These are phyloP conservation scores for Syzygium oleosum DNA, from an alignment of 345 rosid genomes.

Conservation along the genomic window DNA sequence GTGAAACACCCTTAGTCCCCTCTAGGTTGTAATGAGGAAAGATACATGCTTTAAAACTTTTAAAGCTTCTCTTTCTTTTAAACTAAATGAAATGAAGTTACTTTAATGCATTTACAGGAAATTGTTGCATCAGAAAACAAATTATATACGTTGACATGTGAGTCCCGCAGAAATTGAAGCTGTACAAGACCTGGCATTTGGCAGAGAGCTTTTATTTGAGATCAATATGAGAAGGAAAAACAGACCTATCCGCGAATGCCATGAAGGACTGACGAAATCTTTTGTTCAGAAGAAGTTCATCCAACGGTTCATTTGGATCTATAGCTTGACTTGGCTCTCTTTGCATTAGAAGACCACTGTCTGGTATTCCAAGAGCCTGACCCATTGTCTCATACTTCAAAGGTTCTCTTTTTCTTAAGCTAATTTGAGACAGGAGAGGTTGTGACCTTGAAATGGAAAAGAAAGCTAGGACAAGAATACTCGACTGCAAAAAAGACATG, in stretches of 20 bases:
- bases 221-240: background rate
- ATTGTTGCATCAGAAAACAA: background rate
- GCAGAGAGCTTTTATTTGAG: background rate
- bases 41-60: background rate
- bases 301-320: constrained; percentile 66
- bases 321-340: constrained; percentile 35
- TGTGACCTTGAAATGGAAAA: constrained; percentile 82
- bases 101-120: background rate
- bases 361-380: constrained; percentile 81
- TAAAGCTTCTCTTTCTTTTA: background rate
- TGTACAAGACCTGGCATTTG: background rate
- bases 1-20: background rate
- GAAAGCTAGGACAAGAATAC: constrained; percentile 59
- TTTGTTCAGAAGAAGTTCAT: constrained; percentile 73
- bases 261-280: constrained; percentile 74
- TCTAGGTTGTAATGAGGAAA: background rate
- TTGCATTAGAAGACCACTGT: constrained; percentile 59
- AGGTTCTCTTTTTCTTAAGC: constrained; percentile 63
- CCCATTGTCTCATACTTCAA: constrained; percentile 65
- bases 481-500: constrained; percentile 39
- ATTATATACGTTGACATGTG: background rate
- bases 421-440: constrained; percentile 81
- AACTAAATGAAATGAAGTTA: background rate
- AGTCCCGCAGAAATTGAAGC: background rate
- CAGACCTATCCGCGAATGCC: constrained; percentile 89